Evolutionary conservation across 2,329 filamentous ascomycete genomes (phyloP), one percentile per base, ranked within the genome.

Genomic region (Calonectria montana): DNA sequence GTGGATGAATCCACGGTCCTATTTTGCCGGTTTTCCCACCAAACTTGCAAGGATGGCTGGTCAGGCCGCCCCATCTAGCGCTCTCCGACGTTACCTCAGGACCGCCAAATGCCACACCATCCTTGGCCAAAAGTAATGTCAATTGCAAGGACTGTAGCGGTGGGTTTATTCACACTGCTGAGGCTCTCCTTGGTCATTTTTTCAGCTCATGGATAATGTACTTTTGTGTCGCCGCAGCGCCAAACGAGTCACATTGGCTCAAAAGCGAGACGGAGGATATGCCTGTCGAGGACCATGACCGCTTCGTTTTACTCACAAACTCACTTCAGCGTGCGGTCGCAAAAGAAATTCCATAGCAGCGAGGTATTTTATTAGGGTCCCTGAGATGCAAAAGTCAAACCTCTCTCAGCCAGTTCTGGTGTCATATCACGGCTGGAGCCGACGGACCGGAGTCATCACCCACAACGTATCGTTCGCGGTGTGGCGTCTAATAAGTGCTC

Each of bases 21-120:
- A 73, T 81, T 81, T 78, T 79, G n/a, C 77, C 79, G 74, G 69
- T 65, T 78, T 63, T 74, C 50, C 74, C 76, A 74, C 72, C 73
- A 69, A 69, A 69, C 48, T 73, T 73, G 35, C 72, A 67, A 48
- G 71, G 76, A 68, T 77, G 16, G 31, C 45, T 50, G 41, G 43
- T 66, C 48, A 18, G 23, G 12, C 64, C 39, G 64, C 47, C 45
- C 41, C 48, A 29, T 29, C 57, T 27, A 31, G 25, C 48, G n/a
- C 25, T 18, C 48, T 18, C 25, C 23, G 48, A 41, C 23, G 57
- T 45, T 62, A 62, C 57, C 25, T 62, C 47, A n/a, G 29, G 45
- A 25, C 39, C 35, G 47, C 55, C 41, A 37, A 48, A 16, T 68
- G 55, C 59, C 65, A 50, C 65, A 43, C 65, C 55, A 68, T 45